Base-by-base conservation (phyloP, 164 flowering plant species). In the Umbellularia californica region DNA sequence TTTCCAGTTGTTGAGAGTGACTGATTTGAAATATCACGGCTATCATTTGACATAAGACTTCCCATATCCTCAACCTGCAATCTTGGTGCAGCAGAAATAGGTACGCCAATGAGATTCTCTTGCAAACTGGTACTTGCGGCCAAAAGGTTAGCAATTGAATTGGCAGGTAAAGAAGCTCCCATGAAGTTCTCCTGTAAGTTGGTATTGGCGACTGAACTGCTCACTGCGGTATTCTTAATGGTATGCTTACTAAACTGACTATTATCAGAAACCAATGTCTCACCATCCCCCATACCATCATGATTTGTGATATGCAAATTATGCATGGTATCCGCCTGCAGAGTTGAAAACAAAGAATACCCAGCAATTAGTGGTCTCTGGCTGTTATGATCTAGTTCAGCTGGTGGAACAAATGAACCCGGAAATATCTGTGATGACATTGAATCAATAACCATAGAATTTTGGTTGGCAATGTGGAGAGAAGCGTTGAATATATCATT, bases 341-440 rank as follows among this genome's bases (percentile, higher is more conserved):
- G 23, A 17, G 81, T 50, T 58, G 88, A 60, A 74, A 80, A 76
- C 58, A 78, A 52, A 50, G 90, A 86, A 80, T 82, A 76, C 63
- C 81, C 82, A 72, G 80, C 50, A 75, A 83, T 82, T 55, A 77
- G 69, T 33, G 78, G 85, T 75, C 79, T 81, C 62, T 75, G 86
- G 76, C 65, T 73, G 77, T 80, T 83, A 65, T 74, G 68, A 71
- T 80, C 80, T 35, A 74, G 73, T 13, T 78, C 68, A 69, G 77
- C 74, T n/a, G 78, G 75, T 12, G 75, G 85, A 69, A 74, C 68
- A 67, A 81, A 71, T 58, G 88, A 77, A 51, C 72, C 74, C 14
- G 85, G 77, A 65, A 67, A 73, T 14, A 71, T 50, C 24, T 78
- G 82, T 50, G 83, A 74, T 28, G 80, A 68, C 19, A 72, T 69